Evolutionary conservation across 2,329 filamentous ascomycete genomes (phyloP), one percentile per base, ranked within the genome.

Genomic region (Zymoseptoria tritici): DNA sequence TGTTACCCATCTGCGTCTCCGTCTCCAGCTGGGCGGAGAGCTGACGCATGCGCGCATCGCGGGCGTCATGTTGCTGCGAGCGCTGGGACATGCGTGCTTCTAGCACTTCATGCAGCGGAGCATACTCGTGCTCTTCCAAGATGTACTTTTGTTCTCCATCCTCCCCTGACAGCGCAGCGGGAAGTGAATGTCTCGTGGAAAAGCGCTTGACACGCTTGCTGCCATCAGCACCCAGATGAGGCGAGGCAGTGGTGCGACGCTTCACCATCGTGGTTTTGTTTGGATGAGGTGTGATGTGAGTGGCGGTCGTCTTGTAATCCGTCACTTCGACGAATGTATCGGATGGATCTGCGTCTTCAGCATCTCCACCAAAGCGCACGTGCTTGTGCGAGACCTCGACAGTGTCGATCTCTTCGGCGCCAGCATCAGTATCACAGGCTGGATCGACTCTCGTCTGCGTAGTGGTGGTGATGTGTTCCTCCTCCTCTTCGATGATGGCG

Each of bases 61-160:
- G 64, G 74, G 75, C 6, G 75, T 69, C 55, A 74, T 74, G 66
- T 68, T 75, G 29, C 73, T 75, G 55, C 73, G 73, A 19, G 49
- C 75, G 74, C 51, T 74, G 75, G 46, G 65, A 63, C 36, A 71
- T 67, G n/a, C 70, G 66, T 56, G 69, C 66, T n/a, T 69, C 60
- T 21, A 74, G 54, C n/a, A 73, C 67, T 29, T 68, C 61, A 19
- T 64, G 66, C 11, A 74, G 62, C 11, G 72, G 70, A 2, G 66
- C 63, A 57, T 72, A 72, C 16, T 69, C 62, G 57, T 69, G 61
- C 57, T 72, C 67, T 29, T 69, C 64, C 2, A 69, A 64, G 19
- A 63, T 60, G 7, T 60, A 61, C 9, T 61, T 56, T 2, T 62
- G 53, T 36, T 67, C 63, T 11, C 58, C 51, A 31, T 56, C 59